Conservation (phyloP, 495 filamentous ascomycete species). For the Pyrenula aspistea region DNA sequence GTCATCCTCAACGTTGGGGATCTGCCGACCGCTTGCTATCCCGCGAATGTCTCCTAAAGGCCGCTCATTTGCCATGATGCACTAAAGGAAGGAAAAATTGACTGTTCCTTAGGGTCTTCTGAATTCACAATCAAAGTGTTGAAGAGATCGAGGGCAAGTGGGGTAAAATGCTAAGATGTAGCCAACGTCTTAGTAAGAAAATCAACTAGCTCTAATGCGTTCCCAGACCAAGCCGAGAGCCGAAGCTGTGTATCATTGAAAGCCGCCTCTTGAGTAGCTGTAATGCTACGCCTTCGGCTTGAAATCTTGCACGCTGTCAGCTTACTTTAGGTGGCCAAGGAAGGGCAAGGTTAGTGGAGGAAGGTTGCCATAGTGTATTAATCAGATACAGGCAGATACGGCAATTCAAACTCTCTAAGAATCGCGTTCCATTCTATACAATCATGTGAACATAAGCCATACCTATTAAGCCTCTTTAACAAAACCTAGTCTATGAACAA, state of each 20-base stretch:
- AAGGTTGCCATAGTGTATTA: no score
- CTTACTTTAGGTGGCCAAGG: not conserved
- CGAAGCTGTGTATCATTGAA: not conserved
- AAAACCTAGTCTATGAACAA: no score
- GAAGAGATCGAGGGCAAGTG: not conserved
- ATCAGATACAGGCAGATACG: no score
- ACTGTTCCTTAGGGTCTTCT: not conserved
- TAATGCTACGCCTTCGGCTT: not conserved
- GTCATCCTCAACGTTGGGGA: not conserved
- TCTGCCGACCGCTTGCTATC: not conserved
- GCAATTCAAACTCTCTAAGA: no score
- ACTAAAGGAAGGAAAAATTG: not conserved
- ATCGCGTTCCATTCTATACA: no score
- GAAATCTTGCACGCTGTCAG: not conserved
- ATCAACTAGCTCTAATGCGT: not conserved
- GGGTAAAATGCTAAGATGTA: not conserved
- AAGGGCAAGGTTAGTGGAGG: no score
- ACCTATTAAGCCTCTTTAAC: no score
- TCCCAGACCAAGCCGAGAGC: not conserved
- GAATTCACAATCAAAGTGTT: not conserved
- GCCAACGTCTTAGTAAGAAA: not conserved
- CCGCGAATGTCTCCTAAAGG: not conserved
- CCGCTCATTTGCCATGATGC: not conserved
- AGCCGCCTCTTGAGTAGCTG: not conserved
- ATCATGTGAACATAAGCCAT: no score